Evolutionary conservation across 2,329 filamentous ascomycete genomes (phyloP), one percentile per base, ranked within the genome.

Genomic region (Pestalotiopsis sp.): DNA sequence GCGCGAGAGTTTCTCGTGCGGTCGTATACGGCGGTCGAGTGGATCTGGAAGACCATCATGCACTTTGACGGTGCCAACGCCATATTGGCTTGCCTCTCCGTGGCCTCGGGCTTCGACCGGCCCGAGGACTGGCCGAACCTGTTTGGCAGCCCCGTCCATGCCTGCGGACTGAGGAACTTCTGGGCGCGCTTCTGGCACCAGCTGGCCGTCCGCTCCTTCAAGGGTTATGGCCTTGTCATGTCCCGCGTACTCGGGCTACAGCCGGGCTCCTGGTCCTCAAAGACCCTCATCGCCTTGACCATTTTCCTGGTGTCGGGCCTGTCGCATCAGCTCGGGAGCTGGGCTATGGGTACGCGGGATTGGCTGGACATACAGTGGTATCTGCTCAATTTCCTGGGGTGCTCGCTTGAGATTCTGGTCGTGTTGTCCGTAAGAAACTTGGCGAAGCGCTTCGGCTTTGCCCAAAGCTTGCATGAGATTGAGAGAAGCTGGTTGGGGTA

Each of bases 321-420:
- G 7, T 68, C 67, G 5, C 63, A 70, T 23, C 31, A 36, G 12
- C 63, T 66, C 12, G 70, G 69, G 3, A 70, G 64, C 64, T 71
- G 67, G 69, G 61, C 38, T 1, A 12, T 69, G 23, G 66, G 69
- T 5, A 52, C 62, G 23, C 27, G n/a, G 2, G 69, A 68, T 13
- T 67, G 58, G 69, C 31, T 70, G 14, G 70, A 71, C 36, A 4
- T 70, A 17, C 62, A 68, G 23, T 71, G 70, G 69, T 71, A 70
- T 49, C 23, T 71, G 59, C 45, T 70, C 11, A 70, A 71, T 36
- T 71, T 70, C 25, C 27, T 71, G 67, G 69, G 23, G 69, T 36
- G 67, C 69, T 4, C 20, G 39, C 20, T 4, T 65, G n/a, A 14
- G n/a, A 49, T 49, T 49, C n/a, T 49, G 2, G 2, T 6, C 1